phyloP scores from a whole-genome alignment of 2,329 filamentous ascomycete species.

The Teratosphaeria nubilosa region DNA sequence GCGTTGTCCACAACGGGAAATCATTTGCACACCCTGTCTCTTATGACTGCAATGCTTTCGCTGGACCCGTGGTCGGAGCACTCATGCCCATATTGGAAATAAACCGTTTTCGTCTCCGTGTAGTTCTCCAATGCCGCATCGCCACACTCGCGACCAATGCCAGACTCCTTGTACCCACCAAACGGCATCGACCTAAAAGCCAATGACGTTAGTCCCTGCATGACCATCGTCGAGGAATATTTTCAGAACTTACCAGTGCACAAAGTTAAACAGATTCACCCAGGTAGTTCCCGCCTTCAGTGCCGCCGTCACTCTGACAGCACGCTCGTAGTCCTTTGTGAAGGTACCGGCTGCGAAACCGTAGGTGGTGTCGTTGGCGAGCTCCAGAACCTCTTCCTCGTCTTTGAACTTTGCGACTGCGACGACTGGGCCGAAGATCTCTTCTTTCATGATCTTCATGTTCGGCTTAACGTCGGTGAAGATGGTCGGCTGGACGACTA shows the following conservation, averaged over 20 bases:
- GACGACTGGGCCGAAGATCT: constrained; percentile 30
- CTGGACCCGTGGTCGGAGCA: not conserved
- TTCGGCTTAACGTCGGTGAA: constrained; percentile 6
- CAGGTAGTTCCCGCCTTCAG: constrained; percentile 50
- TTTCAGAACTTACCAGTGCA: constrained; percentile 16
- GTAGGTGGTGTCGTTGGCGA: constrained; percentile 56
- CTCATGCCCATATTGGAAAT: constrained; percentile 24
- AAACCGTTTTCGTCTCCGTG: constrained; percentile 25
- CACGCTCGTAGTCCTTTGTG: constrained; percentile 50
- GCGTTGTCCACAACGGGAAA: too few relatives aligned
- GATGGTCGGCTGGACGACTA: not conserved
- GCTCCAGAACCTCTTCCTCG: constrained; percentile 24
- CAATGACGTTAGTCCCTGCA: constrained; percentile 7
- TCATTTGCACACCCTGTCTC: not conserved
- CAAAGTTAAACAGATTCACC: constrained; percentile 28
- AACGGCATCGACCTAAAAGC: constrained; percentile 34
- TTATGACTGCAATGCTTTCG: not conserved
- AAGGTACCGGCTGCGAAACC: constrained; percentile 62
- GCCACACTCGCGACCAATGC: constrained; percentile 40
- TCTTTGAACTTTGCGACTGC: constrained; percentile 25
- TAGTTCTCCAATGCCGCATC: constrained; percentile 16
- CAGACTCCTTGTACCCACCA: constrained; percentile 42
- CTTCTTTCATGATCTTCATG: constrained; percentile 21
- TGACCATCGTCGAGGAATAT: not conserved
- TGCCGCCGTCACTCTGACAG: constrained; percentile 30